Evolutionary conservation across 176 grass and related monocot genomes (phyloP), one percentile per base, ranked within the genome.

Genomic region (Calamus simplicifolius): DNA sequence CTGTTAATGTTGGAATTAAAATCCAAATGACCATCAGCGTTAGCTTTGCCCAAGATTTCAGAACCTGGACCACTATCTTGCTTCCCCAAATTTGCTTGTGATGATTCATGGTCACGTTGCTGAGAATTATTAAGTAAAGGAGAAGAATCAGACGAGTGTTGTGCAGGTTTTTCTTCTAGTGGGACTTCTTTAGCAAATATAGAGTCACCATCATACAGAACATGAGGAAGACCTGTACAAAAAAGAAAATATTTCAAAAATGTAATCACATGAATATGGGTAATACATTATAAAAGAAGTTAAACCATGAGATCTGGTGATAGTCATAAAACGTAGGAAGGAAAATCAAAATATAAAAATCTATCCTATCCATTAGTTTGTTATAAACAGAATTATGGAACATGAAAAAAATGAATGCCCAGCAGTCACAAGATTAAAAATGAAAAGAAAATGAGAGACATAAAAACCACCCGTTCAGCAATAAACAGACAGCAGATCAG

Each of bases 101-200:
- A 72, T 3, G 72, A 88, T 59, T 75, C 61, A 72, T 26, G 64
- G 13, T 31, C 62, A 38, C 77, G 63, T 75, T 80, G 75, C 80
- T 75, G 75, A 48, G 82, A 79, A 71, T 75, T 77, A 14, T 88
- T 74, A 43, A 98, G 76, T 51, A 98, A 76, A 77, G 93, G 93
- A 29, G 93, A 83, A 49, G 87, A 88, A 80, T 98, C 93, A 64
- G 93, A 92, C 60, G 82, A 50, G 29, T 58, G 65, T 4, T 68
- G 81, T 56, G 62, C 49, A 62, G 68, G 55, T 2, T 63, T 77
- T 76, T 69, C 59, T 75, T 91, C 83, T 49, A 97, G 70, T 1
- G 87, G 84, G 72, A 80, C 69, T 79, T 98, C 93, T 50, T 98
- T 78, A 63, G 93, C 87, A n/a, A 98, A 75, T 98, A 92, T 52